Conservation (phyloP, 805 yeast species). For the Starmerella cellae region DNA sequence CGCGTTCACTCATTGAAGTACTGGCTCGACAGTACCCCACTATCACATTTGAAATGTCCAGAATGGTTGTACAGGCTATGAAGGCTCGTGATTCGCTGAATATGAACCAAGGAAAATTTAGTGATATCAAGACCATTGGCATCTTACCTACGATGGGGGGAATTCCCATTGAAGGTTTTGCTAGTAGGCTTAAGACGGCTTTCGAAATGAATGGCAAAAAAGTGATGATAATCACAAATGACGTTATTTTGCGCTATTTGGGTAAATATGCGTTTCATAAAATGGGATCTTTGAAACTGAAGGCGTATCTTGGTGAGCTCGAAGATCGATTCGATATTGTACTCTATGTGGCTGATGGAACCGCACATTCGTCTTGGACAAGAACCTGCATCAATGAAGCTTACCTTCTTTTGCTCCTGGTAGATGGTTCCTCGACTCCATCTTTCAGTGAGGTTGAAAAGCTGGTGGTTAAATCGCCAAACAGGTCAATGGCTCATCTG, state of each 20-base stretch:
- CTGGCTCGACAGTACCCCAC: conserved; percentile 76
- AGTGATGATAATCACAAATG: conserved; percentile 71
- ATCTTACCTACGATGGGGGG: conserved; percentile 68
- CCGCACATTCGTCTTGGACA: conserved; percentile 73
- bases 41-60: conserved; percentile 75
- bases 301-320: conserved; percentile 79
- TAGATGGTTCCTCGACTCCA: conserved; percentile 65
- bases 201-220: conserved; percentile 57
- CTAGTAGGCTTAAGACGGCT: conserved; percentile 55
- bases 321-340: conserved; percentile 85
- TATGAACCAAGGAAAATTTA: conserved; percentile 22
- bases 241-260: conserved; percentile 60
- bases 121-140: conserved; percentile 64
- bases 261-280: conserved; percentile 91
- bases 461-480: conserved; percentile 55
- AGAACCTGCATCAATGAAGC: conserved; percentile 87
- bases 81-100: conserved; percentile 6
- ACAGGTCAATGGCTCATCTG: conserved; percentile 78
- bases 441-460: conserved; percentile 78
- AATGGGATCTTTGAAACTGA: conserved; percentile 67
- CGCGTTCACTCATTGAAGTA: conserved; percentile 76
- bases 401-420: conserved; percentile 79
- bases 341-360: conserved; percentile 75
- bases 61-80: conserved; percentile 55
- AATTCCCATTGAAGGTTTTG: conserved; percentile 79